phyloP scores from a whole-genome alignment of 768 basidiomycete species.

The Boletus reticulatus region DNA sequence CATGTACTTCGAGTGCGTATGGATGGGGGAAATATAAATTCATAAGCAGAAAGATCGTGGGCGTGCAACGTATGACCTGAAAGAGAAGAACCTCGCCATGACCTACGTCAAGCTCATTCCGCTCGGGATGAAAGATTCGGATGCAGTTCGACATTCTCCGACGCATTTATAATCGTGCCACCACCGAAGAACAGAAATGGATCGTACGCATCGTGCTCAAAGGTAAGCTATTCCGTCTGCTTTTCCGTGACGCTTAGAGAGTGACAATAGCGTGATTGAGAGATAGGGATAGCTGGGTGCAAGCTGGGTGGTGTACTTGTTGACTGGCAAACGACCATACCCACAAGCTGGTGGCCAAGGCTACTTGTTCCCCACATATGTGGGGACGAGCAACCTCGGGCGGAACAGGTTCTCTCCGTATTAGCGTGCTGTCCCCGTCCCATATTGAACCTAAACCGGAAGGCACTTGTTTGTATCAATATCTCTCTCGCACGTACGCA shows the following conservation, averaged over 20 bases:
- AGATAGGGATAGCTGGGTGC: no score
- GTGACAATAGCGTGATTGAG: no score
- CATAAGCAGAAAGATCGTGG: slow-evolving; percentile 83
- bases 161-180: slow-evolving; percentile 73
- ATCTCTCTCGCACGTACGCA: background rate
- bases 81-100: slow-evolving; percentile 93
- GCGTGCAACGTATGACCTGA: slow-evolving; percentile 88
- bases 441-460: no score
- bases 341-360: background rate
- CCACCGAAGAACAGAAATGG: slow-evolving; percentile 91
- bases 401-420: no score
- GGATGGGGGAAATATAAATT: background rate
- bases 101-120: slow-evolving; percentile 89
- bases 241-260: background rate
- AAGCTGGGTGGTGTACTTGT: no score
- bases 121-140: slow-evolving; percentile 73
- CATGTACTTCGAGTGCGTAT: slow-evolving; percentile 23
- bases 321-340: no score
- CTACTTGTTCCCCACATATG: background rate
- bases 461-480: background rate
- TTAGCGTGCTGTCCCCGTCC: no score
- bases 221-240: slow-evolving; percentile 44
- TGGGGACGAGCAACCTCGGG: background rate
- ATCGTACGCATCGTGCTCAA: slow-evolving; percentile 94
- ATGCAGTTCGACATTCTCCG: slow-evolving; percentile 77